Evolutionary conservation across 208 protist genomes (phyloP).

Genomic region (Crithidia fasciculata): DNA sequence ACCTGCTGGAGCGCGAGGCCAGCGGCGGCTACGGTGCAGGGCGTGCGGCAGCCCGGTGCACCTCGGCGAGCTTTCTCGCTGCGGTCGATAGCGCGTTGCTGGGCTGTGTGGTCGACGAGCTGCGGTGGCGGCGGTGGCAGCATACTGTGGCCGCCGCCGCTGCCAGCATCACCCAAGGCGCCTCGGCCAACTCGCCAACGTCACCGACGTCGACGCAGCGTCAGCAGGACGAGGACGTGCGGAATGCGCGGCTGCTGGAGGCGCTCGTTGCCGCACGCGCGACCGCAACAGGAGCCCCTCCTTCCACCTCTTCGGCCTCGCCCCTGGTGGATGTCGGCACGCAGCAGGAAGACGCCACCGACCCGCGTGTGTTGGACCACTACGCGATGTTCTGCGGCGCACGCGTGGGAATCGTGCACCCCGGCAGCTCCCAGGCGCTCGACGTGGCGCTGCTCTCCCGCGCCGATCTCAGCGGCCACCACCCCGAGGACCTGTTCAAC

Average conservation of each 20-base stretch:
- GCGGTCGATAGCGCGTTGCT: conserved; percentile 29
- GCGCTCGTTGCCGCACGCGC: conserved; percentile 4
- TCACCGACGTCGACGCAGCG: too few species aligned
- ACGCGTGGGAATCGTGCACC: conserved; percentile 1
- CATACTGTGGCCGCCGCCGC: neutral
- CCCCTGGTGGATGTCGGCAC: neutral
- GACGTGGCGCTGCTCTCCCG: neutral
- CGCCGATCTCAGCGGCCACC: neutral
- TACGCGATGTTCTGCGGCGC: conserved; percentile 31
- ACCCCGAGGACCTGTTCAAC: conserved; percentile 23
- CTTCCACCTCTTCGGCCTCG: neutral
- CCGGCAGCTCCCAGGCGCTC: neutral
- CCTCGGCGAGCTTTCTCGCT: conserved; percentile 16
- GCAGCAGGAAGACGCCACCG: neutral
- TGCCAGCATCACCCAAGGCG: neutral
- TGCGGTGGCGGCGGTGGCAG: conserved; percentile 30
- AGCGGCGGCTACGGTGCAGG: neutral
- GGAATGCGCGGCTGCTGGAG: neutral
- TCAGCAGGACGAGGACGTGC: neutral
- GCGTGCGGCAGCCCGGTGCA: neutral
- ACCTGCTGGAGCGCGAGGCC: conserved; percentile 26
- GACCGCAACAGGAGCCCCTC: neutral
- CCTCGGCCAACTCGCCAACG: neutral
- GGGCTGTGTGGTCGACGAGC: conserved; percentile 31
- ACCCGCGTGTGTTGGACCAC: neutral